Conservation (phyloP, 805 yeast genomes). For the Candida chauliodis region DNA sequence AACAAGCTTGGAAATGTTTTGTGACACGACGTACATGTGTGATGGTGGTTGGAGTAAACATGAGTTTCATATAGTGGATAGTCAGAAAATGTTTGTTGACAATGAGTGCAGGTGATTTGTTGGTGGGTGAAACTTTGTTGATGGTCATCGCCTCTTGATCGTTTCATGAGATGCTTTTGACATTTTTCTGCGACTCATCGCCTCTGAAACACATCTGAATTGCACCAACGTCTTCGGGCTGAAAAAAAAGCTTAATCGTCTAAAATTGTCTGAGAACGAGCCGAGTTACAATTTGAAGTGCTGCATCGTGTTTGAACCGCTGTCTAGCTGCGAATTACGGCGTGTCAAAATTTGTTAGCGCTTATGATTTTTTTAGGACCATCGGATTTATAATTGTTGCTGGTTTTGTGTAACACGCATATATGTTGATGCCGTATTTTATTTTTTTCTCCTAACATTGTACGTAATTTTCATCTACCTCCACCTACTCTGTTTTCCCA, state of each 20-base stretch:
- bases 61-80: conserved; percentile 23
- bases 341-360: background rate
- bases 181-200: too few species aligned
- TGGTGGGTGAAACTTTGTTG: background rate
- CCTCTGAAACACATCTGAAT: too few species aligned
- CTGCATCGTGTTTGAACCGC: too few species aligned
- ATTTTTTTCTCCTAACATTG: background rate
- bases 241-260: too few species aligned
- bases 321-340: too few species aligned
- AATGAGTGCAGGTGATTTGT: background rate
- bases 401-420: background rate
- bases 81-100: conserved; percentile 2
- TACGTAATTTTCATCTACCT: too few species aligned
- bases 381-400: background rate
- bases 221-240: too few species aligned
- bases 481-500: too few species aligned
- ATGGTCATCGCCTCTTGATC: background rate
- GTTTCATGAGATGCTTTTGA: conserved; percentile 1
- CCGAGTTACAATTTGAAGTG: too few species aligned
- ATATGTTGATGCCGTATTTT: background rate
- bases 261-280: too few species aligned
- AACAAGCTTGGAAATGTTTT: conserved; percentile 41
- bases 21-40: conserved; percentile 35
- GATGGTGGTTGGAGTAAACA: conserved; percentile 21
- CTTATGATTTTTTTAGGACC: background rate